These are phyloP conservation scores for Epichloe amarillans DNA, from an alignment of 2,329 filamentous ascomycete genomes.

Conservation along the genomic window DNA sequence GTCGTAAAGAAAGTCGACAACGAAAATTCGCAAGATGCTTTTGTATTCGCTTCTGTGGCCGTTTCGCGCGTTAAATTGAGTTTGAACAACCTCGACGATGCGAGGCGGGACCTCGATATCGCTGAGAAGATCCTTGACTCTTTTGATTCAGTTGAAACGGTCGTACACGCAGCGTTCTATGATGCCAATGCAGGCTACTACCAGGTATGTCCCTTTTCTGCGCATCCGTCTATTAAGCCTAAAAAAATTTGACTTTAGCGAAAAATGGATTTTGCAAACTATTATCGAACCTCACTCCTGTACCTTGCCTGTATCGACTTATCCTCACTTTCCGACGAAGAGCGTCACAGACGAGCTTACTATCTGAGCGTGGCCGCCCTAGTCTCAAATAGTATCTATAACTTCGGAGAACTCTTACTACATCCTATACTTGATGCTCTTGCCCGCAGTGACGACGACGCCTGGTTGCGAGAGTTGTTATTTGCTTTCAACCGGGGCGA, in stretches of 20 bases:
- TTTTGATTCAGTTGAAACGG: constrained; percentile 89
- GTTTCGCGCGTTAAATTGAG: constrained; percentile 78
- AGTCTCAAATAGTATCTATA: constrained; percentile 93
- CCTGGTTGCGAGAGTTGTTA: constrained; percentile 89
- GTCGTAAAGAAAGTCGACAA: constrained; percentile 84
- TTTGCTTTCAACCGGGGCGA: constrained; percentile 97
- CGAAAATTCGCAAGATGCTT: constrained; percentile 85
- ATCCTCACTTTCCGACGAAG: constrained; percentile 54
- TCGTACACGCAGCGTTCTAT: constrained; percentile 95
- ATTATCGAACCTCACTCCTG: constrained; percentile 94
- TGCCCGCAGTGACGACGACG: constrained; percentile 51
- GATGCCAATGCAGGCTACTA: constrained; percentile 91
- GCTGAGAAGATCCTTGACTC: constrained; percentile 79
- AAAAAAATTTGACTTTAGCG: constrained; percentile 20
- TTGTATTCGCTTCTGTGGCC: constrained; percentile 85
- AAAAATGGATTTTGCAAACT: constrained; percentile 85
- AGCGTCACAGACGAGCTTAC: constrained; percentile 75
- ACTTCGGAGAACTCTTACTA: constrained; percentile 96
- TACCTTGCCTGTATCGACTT: constrained; percentile 95
- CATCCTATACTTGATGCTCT: constrained; percentile 90
- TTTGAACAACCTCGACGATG: constrained; percentile 65
- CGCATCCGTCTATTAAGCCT: neutral
- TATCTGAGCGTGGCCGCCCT: constrained; percentile 86
- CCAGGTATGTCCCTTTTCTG: constrained; percentile 36
- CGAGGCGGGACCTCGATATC: constrained; percentile 73